These are phyloP conservation scores for Dactylellina sp. DNA, from an alignment of 2,329 filamentous ascomycete genomes.

Conservation along the genomic window DNA sequence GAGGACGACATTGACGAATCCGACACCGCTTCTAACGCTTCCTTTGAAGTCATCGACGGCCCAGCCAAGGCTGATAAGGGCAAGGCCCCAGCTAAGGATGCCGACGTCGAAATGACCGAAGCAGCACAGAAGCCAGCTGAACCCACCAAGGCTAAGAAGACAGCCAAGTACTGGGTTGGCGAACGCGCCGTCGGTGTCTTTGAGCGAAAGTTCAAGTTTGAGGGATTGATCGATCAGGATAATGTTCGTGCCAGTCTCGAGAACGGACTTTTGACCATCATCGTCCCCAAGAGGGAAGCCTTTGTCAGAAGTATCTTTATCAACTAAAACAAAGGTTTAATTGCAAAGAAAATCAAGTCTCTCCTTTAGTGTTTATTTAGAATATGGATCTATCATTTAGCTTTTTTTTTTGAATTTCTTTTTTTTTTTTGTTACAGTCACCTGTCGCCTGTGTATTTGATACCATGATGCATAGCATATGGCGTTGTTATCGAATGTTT, in stretches of 20 bases:
- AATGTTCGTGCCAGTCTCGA: slow-evolving; percentile 73
- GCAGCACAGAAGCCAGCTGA: slow-evolving; percentile 63
- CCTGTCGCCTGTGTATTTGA: too few species aligned
- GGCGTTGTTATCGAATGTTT: slow-evolving; percentile 33
- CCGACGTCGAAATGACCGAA: slow-evolving; percentile 53
- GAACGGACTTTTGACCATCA: slow-evolving; percentile 74
- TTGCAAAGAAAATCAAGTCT: slow-evolving; percentile 14
- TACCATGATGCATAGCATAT: slow-evolving; percentile 55
- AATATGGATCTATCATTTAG: neutral
- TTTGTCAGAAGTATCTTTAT: slow-evolving; percentile 49
- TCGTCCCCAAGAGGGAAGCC: slow-evolving; percentile 73
- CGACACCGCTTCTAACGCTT: slow-evolving; percentile 46
- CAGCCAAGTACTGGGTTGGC: slow-evolving; percentile 76
- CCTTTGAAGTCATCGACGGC: slow-evolving; percentile 54
- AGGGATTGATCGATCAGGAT: slow-evolving; percentile 73
- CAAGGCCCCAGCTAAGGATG: slow-evolving; percentile 56
- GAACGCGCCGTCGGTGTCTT: slow-evolving; percentile 77
- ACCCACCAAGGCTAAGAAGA: slow-evolving; percentile 56
- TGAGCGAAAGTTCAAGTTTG: slow-evolving; percentile 76
- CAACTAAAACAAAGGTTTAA: slow-evolving; percentile 23
- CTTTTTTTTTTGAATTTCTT: slow-evolving; percentile 19
- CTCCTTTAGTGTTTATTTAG: slow-evolving; percentile 1
- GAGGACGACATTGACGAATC: slow-evolving; percentile 50
- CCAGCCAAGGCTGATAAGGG: slow-evolving; percentile 45
- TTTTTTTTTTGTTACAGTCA: slow-evolving; percentile 19